Percentiles rank a stretch among this genome's conserved stretches.
Conservation (phyloP, 257 asterid species). For the Solanum dulcamara region DNA sequence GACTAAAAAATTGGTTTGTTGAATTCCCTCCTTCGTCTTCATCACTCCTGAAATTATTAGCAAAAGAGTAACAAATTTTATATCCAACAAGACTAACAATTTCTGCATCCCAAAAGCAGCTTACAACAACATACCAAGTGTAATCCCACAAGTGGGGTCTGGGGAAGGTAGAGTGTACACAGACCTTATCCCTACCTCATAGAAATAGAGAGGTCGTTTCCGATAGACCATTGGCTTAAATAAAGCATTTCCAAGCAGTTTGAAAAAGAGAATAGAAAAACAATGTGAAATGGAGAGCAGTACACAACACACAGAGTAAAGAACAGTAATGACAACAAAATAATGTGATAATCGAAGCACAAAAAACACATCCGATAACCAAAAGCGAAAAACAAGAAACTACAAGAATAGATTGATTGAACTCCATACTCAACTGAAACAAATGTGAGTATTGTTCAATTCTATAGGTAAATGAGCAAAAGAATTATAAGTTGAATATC, state of each 20-base stretch:
- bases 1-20: conserved; percentile 35
- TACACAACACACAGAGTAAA: not conserved
- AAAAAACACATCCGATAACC: not conserved
- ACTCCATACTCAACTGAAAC: not conserved
- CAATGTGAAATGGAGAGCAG: not conserved
- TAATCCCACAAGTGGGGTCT: not conserved
- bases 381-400: not conserved
- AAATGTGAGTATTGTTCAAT: not conserved
- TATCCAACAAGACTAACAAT: not conserved
- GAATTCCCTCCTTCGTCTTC: conserved; percentile 71
- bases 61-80: not conserved
- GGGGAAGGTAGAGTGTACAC: not conserved
- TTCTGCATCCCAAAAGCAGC: not conserved
- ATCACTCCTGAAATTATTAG: conserved; percentile 46
- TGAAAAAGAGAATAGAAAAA: not conserved
- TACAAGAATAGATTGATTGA: not conserved
- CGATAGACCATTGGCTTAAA: not conserved
- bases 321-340: not conserved
- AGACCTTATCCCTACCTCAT: not conserved
- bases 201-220: not conserved
- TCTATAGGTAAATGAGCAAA: not conserved
- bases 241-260: not conserved
- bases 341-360: not conserved
- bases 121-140: not conserved
- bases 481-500: not conserved